Evolutionary conservation across 2,329 filamentous ascomycete genomes (phyloP), one percentile per base, ranked within the genome.

Genomic region (Orbilia javanica): DNA sequence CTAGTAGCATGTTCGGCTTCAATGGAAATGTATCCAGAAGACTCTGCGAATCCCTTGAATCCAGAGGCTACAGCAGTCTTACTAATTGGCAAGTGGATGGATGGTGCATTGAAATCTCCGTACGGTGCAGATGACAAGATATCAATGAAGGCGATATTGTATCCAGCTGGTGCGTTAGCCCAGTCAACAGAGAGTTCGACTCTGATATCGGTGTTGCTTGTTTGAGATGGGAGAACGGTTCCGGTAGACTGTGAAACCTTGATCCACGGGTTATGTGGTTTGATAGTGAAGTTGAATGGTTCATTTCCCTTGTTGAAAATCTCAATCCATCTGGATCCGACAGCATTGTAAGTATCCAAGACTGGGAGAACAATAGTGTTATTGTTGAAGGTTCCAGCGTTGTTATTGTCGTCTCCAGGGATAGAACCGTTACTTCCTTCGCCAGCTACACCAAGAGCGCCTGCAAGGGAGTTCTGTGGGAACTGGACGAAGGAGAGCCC

Each of bases 391-490:
- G 86, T 84, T 22, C 82, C 80, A 25, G 72, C 46, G 81, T 91
- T 90, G 83, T 86, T 91, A 75, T 84, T 86, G 83, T 91, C 90
- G 79, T 92, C 90, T 25, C 91, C 90, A 0, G 90, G 89, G 4
- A 92, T 88, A 0, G 89, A 89, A 0, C 89, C 90, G 79, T 92
- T 91, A 77, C 86, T 88, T 0, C 88, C 90, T 82, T 93, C 90
- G 0, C 91, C 86, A 0, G 88, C 85, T 52, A 93, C 85, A 22
- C 90, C 89, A 69, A 93, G 85, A 67, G 90, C 86, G 6, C 91
- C 91, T 0, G 88, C 87, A 4, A 92, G 84, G 4, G 88, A 87
- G 11, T 86, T 86, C 65, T 90, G 88, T 0, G 86, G 84, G 1
- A 85, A 86, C 82, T 90, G 88, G 0, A 90, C 88, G 79, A 88